Percentiles rank a stretch among this genome's conserved stretches.
Evolutionary conservation across 225 moss, liverwort and hornwort species (phyloP).

Genomic region (Ulota crispa): DNA sequence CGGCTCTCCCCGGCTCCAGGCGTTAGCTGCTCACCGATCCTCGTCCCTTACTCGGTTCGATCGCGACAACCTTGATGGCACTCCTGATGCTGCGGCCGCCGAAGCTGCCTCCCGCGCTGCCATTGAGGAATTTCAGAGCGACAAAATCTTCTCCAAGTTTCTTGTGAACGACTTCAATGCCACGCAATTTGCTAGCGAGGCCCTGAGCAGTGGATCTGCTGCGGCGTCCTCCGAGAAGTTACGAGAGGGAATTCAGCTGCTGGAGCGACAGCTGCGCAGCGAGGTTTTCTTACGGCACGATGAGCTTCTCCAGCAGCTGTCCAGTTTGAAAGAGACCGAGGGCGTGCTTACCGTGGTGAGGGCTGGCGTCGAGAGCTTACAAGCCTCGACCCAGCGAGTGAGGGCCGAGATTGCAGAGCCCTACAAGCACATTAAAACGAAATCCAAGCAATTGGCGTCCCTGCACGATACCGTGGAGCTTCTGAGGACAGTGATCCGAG

Average conservation of each 20-base stretch:
- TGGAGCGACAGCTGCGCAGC: conserved; percentile 93
- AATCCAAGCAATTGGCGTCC: conserved; percentile 80
- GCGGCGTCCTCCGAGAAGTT: conserved; percentile 96
- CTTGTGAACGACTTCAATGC: conserved; percentile 86
- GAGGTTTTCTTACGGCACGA: conserved; percentile 86
- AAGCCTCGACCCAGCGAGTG: conserved; percentile 89
- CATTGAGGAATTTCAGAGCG: conserved; percentile 83
- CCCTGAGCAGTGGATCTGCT: conserved; percentile 83
- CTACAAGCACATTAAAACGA: conserved; percentile 86
- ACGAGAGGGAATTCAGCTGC: conserved; percentile 84
- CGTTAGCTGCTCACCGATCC: conserved; percentile 62
- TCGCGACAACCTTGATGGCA: conserved; percentile 62
- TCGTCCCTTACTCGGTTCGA: conserved; percentile 64
- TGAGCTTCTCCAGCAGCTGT: conserved; percentile 84
- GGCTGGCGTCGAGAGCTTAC: conserved; percentile 86
- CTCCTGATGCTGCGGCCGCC: conserved; percentile 53
- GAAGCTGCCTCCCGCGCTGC: conserved; percentile 75
- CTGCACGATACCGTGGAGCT: conserved; percentile 93
- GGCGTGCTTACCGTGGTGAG: conserved; percentile 87
- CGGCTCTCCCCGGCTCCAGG: conserved; percentile 49
- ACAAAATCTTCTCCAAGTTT: conserved; percentile 82
- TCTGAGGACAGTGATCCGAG: conserved; percentile 81
- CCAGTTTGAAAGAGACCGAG: conserved; percentile 96
- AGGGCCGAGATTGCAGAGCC: conserved; percentile 96
- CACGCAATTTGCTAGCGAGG: conserved; percentile 88